Percentiles rank a stretch among this genome's conserved stretches.
Conservation (phyloP, 345 rosid genomes). For the Xanthoceras sorbifolium region DNA sequence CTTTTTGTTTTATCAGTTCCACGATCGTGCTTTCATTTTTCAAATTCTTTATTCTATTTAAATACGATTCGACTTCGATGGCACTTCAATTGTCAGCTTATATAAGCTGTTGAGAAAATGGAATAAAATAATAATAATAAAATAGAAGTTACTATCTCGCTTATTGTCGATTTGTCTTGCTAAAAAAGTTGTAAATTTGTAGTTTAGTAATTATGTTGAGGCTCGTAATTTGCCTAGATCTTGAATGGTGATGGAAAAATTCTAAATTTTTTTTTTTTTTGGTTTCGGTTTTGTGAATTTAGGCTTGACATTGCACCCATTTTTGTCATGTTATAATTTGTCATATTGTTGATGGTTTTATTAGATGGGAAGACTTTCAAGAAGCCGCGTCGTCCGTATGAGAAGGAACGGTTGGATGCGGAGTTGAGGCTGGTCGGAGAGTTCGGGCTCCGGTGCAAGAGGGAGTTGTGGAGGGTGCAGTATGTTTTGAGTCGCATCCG, state of each 20-base stretch:
- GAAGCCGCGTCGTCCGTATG: conserved; percentile 57
- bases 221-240: not conserved
- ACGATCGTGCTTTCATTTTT: no score
- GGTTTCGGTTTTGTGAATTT: not conserved
- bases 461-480: conserved; percentile 65
- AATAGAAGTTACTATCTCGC: no score
- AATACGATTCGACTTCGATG: no score
- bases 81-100: no score
- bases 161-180: not conserved
- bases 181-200: not conserved
- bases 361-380: conserved; percentile 62
- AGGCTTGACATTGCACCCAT: not conserved
- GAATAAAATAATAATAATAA: not conserved
- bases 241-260: not conserved
- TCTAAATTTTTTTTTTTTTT: not conserved
- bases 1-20: not conserved
- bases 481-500: conserved; percentile 48
- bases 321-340: not conserved
- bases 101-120: not conserved
- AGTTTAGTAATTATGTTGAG: not conserved
- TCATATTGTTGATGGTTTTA: not conserved
- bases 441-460: conserved; percentile 53
- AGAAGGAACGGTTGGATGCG: conserved; percentile 59
- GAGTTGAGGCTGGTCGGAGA: conserved; percentile 58
- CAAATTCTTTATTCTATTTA: no score